Evolutionary conservation across 352 stramenopile genomes (phyloP), one percentile per base, ranked within the genome.

Genomic region (Aphanomyces euteiches): DNA sequence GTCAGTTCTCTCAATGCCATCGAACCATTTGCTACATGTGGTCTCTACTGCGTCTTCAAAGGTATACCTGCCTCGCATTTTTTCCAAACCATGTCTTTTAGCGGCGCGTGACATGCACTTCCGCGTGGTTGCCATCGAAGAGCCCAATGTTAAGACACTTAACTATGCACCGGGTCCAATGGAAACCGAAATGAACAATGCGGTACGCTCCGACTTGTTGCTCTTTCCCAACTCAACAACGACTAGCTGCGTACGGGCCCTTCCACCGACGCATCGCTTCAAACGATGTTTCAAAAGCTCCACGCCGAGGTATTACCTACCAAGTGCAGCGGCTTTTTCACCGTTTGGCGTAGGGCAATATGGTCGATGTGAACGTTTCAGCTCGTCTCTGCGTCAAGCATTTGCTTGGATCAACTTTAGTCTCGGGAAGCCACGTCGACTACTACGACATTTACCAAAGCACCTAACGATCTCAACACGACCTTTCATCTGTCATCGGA

Each of bases 131-230:
- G 87, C 83, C 1, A 71, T 77, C 28, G 88, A 94, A 67, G 82
- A 93, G 63, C 34, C 39, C 0, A 13, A 2, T 7, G 73, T 58
- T 10, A 79, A 75, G 40, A 69, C 92, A 47, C 78, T 96, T 13
- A 92, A 83, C 76, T 96, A 96, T 67, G 89, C 89, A 48, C 89
- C 89, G 0, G 90, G 90, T 19, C 84, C 88, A 0, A 91, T 97
- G 83, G 82, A 96, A 72, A 96, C 87, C 48, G 82, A 84, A 66
- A 97, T 97, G 88, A 80, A 92, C 68, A 57, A 73, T 43, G 79
- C 73, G n/a, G 80, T 80, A 15, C 53, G 74, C 43, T 37, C 56
- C 10, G 54, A 19, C 19, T 36, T 47, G 5, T 54, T 53, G 72
- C 45, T 38, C 38, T 58, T 54, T 47, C 21, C 6, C 28, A 39